Evolutionary conservation across 2,329 filamentous ascomycete genomes (phyloP).

Genomic region (Neonectria faginata): DNA sequence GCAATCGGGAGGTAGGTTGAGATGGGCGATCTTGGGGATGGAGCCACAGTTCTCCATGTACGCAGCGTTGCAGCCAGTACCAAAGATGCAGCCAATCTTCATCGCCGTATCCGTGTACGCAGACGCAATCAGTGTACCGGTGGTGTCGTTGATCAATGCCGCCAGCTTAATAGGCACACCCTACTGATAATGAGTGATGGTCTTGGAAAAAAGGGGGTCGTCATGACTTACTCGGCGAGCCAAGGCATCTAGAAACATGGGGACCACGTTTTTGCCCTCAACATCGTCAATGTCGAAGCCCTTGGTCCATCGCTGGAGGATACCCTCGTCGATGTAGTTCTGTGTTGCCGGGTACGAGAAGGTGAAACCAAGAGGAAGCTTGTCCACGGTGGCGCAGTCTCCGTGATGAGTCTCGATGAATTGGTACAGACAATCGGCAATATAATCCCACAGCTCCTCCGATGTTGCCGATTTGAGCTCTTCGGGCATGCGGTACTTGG

Average conservation of each 20-base stretch:
- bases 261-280: slow-evolving; percentile 90
- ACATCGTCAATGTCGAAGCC: slow-evolving; percentile 95
- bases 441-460: slow-evolving; percentile 94
- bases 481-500: slow-evolving; percentile 94
- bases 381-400: slow-evolving; percentile 69
- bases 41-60: slow-evolving; percentile 96
- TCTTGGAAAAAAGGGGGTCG: not conserved
- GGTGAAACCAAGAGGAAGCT: slow-evolving; percentile 88
- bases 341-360: slow-evolving; percentile 97
- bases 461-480: slow-evolving; percentile 87
- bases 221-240: slow-evolving; percentile 60
- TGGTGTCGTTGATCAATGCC: slow-evolving; percentile 97
- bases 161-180: slow-evolving; percentile 92
- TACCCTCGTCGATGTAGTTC: slow-evolving; percentile 91
- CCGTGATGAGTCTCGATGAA: slow-evolving; percentile 90
- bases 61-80: slow-evolving; percentile 96
- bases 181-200: slow-evolving; percentile 55
- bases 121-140: slow-evolving; percentile 94
- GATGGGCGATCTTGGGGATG: slow-evolving; percentile 92
- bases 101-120: slow-evolving; percentile 95
- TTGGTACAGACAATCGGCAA: slow-evolving; percentile 90
- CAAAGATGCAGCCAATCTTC: slow-evolving; percentile 97
- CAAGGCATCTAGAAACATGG: slow-evolving; percentile 85
- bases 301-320: slow-evolving; percentile 97
- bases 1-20: slow-evolving; percentile 85